A percentile compares a stretch with the other conserved stretches of the same genome.
Evolutionary conservation across 2,329 filamentous ascomycete species (phyloP).

Genomic region (Blastomyces percursus): DNA sequence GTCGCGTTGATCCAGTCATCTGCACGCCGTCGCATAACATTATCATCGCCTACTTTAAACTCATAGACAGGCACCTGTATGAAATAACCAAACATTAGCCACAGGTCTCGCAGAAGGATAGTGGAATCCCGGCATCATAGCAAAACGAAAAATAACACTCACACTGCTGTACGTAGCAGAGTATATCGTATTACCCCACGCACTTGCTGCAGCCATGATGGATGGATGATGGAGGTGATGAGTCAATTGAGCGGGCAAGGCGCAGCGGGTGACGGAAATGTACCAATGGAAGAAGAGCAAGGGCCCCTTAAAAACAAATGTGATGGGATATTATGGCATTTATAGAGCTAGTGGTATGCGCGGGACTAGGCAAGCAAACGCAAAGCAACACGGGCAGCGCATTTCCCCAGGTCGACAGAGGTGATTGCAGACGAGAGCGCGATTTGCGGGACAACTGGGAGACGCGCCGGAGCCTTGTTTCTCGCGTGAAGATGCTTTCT

Average conservation of each 20-base stretch:
- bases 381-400: not conserved
- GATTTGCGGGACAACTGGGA: constrained; percentile 7
- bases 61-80: constrained; percentile 85
- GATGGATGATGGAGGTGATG: not conserved
- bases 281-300: not conserved
- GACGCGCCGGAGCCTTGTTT: constrained; percentile 22
- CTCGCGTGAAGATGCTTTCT: constrained; percentile 22
- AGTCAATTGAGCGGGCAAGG: not conserved
- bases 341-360: not conserved
- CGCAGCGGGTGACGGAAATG: not conserved
- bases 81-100: constrained; percentile 7
- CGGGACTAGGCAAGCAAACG: not conserved
- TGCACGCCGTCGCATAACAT: constrained; percentile 88
- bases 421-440: not conserved
- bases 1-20: constrained; percentile 99
- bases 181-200: constrained; percentile 40
- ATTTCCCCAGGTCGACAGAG: not conserved
- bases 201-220: constrained; percentile 1
- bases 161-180: constrained; percentile 57
- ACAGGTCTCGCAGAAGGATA: not conserved
- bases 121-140: not conserved
- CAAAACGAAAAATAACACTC: constrained; percentile 17
- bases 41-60: constrained; percentile 72
- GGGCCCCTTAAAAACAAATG: not conserved
- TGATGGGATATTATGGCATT: not conserved